Conservation (phyloP, 164 flowering plant species). For the Kalanchoe fedtschenkoi region DNA sequence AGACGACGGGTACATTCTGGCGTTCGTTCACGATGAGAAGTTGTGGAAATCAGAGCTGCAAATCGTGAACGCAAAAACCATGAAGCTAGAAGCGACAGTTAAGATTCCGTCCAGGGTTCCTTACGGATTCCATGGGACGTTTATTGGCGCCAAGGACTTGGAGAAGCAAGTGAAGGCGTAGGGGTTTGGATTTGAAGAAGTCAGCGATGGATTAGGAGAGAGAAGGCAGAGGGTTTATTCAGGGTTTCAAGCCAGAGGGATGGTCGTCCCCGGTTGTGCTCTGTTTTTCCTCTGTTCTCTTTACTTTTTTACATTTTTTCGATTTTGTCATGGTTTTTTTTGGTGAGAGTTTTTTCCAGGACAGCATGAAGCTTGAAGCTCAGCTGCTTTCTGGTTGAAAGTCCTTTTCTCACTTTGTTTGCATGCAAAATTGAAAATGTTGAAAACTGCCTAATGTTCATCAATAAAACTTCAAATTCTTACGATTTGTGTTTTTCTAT, state of each 20-base stretch:
- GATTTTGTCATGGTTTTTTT: not conserved
- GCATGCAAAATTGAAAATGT: constrained; percentile 1
- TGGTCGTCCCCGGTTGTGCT: not conserved
- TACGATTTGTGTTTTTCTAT: not conserved
- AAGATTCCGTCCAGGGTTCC: constrained; percentile 7
- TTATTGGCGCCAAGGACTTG: constrained; percentile 4
- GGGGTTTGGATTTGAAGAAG: not conserved
- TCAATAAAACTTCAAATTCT: not conserved
- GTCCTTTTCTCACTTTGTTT: not conserved
- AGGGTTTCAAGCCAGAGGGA: constrained; percentile 3
- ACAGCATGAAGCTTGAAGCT: constrained; percentile 5
- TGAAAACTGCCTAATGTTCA: not conserved
- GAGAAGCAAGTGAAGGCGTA: not conserved
- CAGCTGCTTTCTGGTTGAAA: constrained; percentile 1
- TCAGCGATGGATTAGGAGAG: not conserved
- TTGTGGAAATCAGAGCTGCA: constrained; percentile 3
- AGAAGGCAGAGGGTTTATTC: not conserved
- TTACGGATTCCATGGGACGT: constrained; percentile 8
- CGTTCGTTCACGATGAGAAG: constrained; percentile 7
- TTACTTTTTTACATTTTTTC: not conserved
- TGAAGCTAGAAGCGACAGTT: constrained; percentile 1
- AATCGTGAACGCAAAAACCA: not conserved
- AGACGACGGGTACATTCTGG: constrained; percentile 7
- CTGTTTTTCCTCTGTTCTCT: not conserved
- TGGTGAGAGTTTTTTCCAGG: constrained; percentile 4